phyloP scores from a whole-genome alignment of 2,329 filamentous ascomycete genomes.

The Fusarium avenaceum region DNA sequence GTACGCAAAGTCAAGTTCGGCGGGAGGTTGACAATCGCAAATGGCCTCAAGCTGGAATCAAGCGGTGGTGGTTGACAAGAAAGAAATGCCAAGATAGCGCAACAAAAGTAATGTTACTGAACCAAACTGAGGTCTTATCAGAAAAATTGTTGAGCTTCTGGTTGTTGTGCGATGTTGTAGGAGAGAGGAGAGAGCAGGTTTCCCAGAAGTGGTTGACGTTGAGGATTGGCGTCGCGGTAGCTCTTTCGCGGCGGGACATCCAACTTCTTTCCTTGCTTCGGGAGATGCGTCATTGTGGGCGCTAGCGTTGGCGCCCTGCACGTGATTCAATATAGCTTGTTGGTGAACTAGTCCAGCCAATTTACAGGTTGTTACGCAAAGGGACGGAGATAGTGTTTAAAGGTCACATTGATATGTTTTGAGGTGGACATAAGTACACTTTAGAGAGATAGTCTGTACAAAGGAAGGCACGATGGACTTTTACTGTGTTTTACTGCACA shows the following conservation, averaged over 20 bases:
- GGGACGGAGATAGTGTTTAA: constrained; percentile 4
- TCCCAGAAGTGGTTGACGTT: constrained; percentile 41
- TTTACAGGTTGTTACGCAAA: constrained; percentile 22
- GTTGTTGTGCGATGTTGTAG: constrained; percentile 12
- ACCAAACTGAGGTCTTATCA: neutral
- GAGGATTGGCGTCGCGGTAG: constrained; percentile 34
- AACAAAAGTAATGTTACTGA: constrained; percentile 1
- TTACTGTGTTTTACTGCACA: no score
- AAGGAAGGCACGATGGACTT: neutral
- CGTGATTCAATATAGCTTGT: constrained; percentile 36
- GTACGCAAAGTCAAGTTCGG: neutral
- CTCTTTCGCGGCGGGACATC: constrained; percentile 38
- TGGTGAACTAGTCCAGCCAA: no score
- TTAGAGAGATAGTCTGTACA: neutral
- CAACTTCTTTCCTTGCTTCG: constrained; percentile 45
- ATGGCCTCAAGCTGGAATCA: constrained; percentile 11
- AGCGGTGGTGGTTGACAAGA: constrained; percentile 20
- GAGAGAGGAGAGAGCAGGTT: constrained; percentile 22
- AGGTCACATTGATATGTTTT: constrained; percentile 25
- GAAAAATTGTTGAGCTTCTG: constrained; percentile 1
- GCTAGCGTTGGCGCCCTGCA: constrained; percentile 41
- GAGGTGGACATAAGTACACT: neutral
- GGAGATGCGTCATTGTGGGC: constrained; percentile 50
- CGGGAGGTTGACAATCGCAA: constrained; percentile 11
- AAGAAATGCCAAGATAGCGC: constrained; percentile 4